phyloP scores from a whole-genome alignment of 2,329 filamentous ascomycete species.

The Monilinia laxa region DNA sequence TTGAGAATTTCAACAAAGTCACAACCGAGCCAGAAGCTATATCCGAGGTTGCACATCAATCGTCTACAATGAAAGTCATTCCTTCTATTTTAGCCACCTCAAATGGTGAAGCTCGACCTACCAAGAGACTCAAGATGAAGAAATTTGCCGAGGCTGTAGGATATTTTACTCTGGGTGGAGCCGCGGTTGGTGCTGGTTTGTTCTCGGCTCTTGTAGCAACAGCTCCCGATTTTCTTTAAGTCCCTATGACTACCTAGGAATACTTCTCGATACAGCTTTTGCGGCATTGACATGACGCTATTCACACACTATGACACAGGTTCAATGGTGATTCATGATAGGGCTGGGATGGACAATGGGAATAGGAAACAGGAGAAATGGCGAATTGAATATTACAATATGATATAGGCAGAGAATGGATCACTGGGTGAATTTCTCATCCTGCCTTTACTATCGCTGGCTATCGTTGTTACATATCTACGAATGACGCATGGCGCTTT shows the following conservation, averaged over 20 bases:
- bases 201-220: constrained; percentile 44
- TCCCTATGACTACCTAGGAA: neutral
- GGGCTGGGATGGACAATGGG: neutral
- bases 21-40: neutral
- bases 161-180: constrained; percentile 42
- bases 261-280: neutral
- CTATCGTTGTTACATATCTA: neutral
- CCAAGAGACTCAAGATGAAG: constrained; percentile 36
- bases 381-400: neutral
- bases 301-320: neutral
- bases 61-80: neutral
- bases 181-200: constrained; percentile 41
- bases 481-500: neutral
- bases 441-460: neutral
- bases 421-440: neutral
- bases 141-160: constrained; percentile 35
- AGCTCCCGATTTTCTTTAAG: constrained; percentile 40
- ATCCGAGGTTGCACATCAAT: neutral
- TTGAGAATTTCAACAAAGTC: neutral
- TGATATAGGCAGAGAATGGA: constrained; percentile 1
- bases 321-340: neutral
- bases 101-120: constrained; percentile 29
- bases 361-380: neutral
- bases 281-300: neutral
- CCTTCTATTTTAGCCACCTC: neutral